Percentiles rank a stretch among this genome's conserved stretches.
These are phyloP conservation scores for Xanthoconium separans DNA, from an alignment of 1,284 basidiomycete genomes.

Conservation along the genomic window DNA sequence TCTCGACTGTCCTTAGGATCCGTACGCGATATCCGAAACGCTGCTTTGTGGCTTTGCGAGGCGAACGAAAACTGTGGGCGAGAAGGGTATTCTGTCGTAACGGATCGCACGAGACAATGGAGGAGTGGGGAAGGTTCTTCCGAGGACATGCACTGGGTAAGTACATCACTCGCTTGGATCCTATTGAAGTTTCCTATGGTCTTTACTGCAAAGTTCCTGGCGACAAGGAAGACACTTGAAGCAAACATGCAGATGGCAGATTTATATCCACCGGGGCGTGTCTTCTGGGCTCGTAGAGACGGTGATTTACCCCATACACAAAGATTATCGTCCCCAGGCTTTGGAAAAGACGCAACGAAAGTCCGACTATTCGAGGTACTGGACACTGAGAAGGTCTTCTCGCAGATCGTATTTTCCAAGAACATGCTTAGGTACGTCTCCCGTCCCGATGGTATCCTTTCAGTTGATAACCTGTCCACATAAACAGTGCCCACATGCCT, in stretches of 20 bases:
- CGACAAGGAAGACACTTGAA: constrained; percentile 78
- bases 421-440: constrained; percentile 72
- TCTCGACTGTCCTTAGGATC: constrained; percentile 76
- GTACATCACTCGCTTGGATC: constrained; percentile 16
- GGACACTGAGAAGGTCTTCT: constrained; percentile 73
- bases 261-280: constrained; percentile 76
- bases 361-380: constrained; percentile 71
- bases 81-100: constrained; percentile 62
- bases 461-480: constrained; percentile 11
- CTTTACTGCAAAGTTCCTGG: constrained; percentile 54
- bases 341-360: constrained; percentile 38
- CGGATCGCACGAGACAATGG: constrained; percentile 55
- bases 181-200: constrained; percentile 2
- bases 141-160: constrained; percentile 67
- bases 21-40: constrained; percentile 74
- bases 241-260: constrained; percentile 79
- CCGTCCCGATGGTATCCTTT: background rate
- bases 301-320: constrained; percentile 57
- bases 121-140: constrained; percentile 51
- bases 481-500: constrained; percentile 58
- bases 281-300: constrained; percentile 75
- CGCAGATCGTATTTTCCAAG: constrained; percentile 76
- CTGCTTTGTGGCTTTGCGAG: constrained; percentile 76
- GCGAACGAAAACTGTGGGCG: constrained; percentile 48
- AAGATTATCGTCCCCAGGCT: constrained; percentile 15